Conservation (phyloP, 192 early-diverging fungal genomes). For the Podila epigama region DNA sequence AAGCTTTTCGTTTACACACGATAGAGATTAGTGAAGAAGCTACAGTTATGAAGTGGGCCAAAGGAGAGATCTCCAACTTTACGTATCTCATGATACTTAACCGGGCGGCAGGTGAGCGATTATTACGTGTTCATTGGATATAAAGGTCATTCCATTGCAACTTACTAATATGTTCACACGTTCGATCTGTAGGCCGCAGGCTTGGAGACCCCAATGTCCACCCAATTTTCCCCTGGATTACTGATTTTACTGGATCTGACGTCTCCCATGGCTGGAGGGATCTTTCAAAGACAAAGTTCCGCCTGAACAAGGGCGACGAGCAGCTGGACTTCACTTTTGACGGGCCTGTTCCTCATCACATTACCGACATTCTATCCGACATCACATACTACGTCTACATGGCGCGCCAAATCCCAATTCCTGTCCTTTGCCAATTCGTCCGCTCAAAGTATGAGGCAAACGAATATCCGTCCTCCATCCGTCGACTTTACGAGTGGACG, state of each 20-base stretch:
- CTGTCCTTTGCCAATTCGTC: conserved; percentile 72
- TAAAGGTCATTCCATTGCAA: no score
- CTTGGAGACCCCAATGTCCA: conserved; percentile 72
- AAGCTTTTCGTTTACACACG: no score
- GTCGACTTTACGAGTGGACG: conserved; percentile 72
- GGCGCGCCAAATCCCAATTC: conserved; percentile 67
- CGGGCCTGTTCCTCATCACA: conserved; percentile 71
- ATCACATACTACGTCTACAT: conserved; percentile 76
- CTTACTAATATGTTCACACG: no score
- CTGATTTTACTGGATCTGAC: conserved; percentile 64
- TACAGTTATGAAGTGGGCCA: conserved; percentile 73
- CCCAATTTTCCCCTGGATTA: conserved; percentile 75
- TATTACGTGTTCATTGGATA: no score
- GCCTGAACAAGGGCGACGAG: conserved; percentile 74
- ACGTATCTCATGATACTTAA: conserved; percentile 95
- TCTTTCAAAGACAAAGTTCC: conserved; percentile 70
- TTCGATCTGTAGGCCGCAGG: conserved; percentile 62
- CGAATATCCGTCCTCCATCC: conserved; percentile 70
- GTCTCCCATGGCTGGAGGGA: conserved; percentile 63
- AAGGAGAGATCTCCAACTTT: conserved; percentile 89
- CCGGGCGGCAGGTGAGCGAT: conserved; percentile 76
- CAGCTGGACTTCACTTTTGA: conserved; percentile 75
- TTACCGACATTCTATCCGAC: conserved; percentile 72
- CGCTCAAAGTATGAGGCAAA: conserved; percentile 73
- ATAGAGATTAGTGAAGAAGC: conserved; percentile 56